Conservation (phyloP, 306 rosid genomes). For the Bauhinia variegata region DNA sequence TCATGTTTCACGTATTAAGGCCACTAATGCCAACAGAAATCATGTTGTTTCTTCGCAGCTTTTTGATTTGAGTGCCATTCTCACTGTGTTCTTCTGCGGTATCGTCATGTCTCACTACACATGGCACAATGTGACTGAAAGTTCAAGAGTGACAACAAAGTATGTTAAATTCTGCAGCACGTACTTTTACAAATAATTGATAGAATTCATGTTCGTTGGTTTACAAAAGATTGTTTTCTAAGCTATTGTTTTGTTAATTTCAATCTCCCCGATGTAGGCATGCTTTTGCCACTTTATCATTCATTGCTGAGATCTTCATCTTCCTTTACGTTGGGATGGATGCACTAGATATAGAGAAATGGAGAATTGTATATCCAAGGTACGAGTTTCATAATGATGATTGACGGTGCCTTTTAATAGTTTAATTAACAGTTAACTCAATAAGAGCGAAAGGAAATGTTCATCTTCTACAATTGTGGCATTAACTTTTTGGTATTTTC, state of each 20-base stretch:
- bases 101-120: conserved; percentile 99
- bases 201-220: conserved; percentile 9
- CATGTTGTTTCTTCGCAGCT: conserved; percentile 60
- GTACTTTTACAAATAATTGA: conserved; percentile 8
- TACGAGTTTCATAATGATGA: conserved; percentile 35
- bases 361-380: conserved; percentile 86
- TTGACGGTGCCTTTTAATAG: conserved; percentile 7
- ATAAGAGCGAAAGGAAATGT: neutral
- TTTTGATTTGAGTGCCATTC: conserved; percentile 85
- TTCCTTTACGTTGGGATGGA: conserved; percentile 99
- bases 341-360: conserved; percentile 92
- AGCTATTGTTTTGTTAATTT: conserved; percentile 19
- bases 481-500: conserved; percentile 33
- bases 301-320: conserved; percentile 87
- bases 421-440: neutral
- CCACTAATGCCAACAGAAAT: conserved; percentile 20
- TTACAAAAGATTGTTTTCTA: neutral
- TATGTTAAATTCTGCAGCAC: conserved; percentile 43
- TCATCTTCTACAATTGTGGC: conserved; percentile 9
- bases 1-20: neutral
- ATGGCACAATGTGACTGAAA: conserved; percentile 98
- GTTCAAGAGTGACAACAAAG: conserved; percentile 98
- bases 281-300: conserved; percentile 88
- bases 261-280: conserved; percentile 61
- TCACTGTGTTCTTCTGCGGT: conserved; percentile 97